Percentiles rank a stretch among this genome's conserved stretches.
Conservation (phyloP, 495 filamentous ascomycete species). For the Hyaloscypha finlandica region DNA sequence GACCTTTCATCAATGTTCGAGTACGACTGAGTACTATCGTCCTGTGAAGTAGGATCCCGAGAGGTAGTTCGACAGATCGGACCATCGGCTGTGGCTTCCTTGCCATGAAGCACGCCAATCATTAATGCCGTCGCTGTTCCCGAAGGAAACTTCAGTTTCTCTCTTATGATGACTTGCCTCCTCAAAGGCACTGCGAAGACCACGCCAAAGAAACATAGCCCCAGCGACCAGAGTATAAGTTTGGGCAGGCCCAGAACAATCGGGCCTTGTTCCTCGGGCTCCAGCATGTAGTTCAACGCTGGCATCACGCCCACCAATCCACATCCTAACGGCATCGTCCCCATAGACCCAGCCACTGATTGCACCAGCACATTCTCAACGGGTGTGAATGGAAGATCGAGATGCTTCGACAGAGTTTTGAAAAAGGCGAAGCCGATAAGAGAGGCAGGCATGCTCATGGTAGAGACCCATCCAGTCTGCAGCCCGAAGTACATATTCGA, state of each 20-base stretch:
- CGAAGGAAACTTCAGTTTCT: slow-evolving; percentile 90
- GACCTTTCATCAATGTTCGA: slow-evolving; percentile 4
- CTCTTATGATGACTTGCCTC: slow-evolving; percentile 86
- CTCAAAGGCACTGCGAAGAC: slow-evolving; percentile 89
- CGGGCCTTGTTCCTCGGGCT: slow-evolving; percentile 73
- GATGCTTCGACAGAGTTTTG: slow-evolving; percentile 68
- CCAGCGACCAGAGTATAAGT: slow-evolving; percentile 84
- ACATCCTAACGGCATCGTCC: slow-evolving; percentile 95
- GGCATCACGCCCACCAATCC: slow-evolving; percentile 94
- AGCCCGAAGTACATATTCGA: slow-evolving; percentile 98
- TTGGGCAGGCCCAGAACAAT: slow-evolving; percentile 71
- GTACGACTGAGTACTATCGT: background rate
- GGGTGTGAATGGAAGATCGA: slow-evolving; percentile 81
- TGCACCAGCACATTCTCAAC: slow-evolving; percentile 98
- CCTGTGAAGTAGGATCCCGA: background rate
- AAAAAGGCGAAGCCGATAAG: slow-evolving; percentile 97
- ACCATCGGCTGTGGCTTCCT: slow-evolving; percentile 26
- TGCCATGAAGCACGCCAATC: slow-evolving; percentile 83
- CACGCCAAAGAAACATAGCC: slow-evolving; percentile 92
- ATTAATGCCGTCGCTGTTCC: slow-evolving; percentile 94
- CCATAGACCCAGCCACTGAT: slow-evolving; percentile 91
- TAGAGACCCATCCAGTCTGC: slow-evolving; percentile 86
- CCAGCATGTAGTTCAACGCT: slow-evolving; percentile 84
- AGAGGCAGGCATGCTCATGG: slow-evolving; percentile 80
- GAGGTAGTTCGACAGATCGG: background rate